A percentile compares a stretch with the other conserved stretches of the same genome.
Evolutionary conservation across 225 moss, liverwort and hornwort genomes (phyloP).

Genomic region (Polytrichum formosum): DNA sequence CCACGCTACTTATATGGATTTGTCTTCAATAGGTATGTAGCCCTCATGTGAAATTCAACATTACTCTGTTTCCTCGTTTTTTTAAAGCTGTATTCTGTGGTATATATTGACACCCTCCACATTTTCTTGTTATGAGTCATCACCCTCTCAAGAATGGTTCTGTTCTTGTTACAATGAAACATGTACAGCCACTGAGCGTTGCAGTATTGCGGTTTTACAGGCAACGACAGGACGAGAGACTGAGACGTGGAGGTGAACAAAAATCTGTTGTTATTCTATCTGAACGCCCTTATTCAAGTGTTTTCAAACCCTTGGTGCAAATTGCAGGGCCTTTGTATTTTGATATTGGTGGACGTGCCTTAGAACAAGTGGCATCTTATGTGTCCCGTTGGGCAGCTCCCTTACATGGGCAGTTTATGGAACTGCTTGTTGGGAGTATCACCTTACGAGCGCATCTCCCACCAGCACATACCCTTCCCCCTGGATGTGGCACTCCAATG

Average conservation of each 20-base stretch:
- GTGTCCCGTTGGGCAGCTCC: conserved; percentile 90
- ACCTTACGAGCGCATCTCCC: conserved; percentile 84
- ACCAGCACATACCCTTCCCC: conserved; percentile 95
- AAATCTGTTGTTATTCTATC: conserved; percentile 94
- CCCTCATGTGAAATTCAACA: no score
- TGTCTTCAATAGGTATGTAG: conserved; percentile 85
- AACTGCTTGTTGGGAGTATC: conserved; percentile 69
- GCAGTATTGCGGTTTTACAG: conserved; percentile 28
- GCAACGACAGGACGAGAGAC: conserved; percentile 96
- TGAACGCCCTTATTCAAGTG: conserved; percentile 94
- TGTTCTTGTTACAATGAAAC: no score
- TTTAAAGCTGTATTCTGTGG: no score
- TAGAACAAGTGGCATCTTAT: conserved; percentile 73
- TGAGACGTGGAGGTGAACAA: conserved; percentile 97
- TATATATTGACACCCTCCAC: no score
- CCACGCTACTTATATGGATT: conserved; percentile 89
- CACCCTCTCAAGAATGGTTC: no score
- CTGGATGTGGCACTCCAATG: conserved; percentile 91
- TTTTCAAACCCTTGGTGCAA: conserved; percentile 93
- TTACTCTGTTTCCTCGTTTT: no score
- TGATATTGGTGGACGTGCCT: conserved; percentile 84
- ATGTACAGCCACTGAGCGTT: no score
- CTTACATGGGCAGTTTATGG: conserved; percentile 94
- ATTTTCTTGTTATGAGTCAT: no score
- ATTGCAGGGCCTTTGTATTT: conserved; percentile 92